Conservation (phyloP, 2,329 filamentous ascomycete species). For the Penicillium sp. region DNA sequence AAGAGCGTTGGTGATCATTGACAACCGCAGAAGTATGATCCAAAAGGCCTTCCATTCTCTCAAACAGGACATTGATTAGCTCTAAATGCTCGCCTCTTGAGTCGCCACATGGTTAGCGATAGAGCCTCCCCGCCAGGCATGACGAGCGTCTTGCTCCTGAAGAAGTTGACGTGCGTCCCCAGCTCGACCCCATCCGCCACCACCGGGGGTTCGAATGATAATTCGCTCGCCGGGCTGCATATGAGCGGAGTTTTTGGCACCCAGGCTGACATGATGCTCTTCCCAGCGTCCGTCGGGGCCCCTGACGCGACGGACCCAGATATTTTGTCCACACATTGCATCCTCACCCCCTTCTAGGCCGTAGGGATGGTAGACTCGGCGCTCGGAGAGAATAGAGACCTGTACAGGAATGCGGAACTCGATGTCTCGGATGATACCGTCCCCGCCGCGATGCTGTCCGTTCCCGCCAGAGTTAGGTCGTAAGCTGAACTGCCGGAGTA, state of each 20-base stretch:
- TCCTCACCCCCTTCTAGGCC: conserved; percentile 75
- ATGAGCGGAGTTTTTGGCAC: conserved; percentile 29
- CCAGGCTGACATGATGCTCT: conserved; percentile 25
- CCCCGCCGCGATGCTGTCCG: conserved; percentile 64
- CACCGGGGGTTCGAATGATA: conserved; percentile 36
- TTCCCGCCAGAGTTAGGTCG: conserved; percentile 57
- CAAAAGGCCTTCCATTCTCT: no score
- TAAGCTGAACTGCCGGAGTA: conserved; percentile 65
- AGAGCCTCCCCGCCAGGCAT: conserved; percentile 56
- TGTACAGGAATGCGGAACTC: conserved; percentile 74
- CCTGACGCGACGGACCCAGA: conserved; percentile 57
- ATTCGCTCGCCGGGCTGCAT: conserved; percentile 37
- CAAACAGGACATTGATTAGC: no score
- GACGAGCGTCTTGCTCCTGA: conserved; percentile 52
- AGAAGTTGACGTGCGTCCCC: conserved; percentile 48
- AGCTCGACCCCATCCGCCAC: conserved; percentile 42
- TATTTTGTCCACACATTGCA: conserved; percentile 68
- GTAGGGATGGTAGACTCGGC: conserved; percentile 67
- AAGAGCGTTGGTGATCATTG: no score
- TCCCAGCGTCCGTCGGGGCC: conserved; percentile 14
- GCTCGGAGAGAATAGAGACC: conserved; percentile 67
- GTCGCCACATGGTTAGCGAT: conserved; percentile 45
- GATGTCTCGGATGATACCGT: conserved; percentile 72
- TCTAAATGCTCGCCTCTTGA: conserved; percentile 46
- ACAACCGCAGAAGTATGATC: no score